Evolutionary conservation across 768 basidiomycete species (phyloP).

Genomic region (Mycena maculata): DNA sequence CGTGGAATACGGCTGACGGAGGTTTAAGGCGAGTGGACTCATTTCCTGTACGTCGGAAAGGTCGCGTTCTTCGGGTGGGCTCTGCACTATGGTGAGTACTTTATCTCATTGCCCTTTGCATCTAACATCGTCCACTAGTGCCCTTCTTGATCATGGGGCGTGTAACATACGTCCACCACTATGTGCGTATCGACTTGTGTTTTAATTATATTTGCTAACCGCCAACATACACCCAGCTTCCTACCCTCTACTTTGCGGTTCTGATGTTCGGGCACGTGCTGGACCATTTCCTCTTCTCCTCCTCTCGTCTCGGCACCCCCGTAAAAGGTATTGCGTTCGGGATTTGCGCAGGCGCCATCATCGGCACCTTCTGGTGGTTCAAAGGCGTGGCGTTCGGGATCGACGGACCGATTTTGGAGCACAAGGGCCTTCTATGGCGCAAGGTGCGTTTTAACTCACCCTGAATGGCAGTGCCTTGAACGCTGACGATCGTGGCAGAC

Average conservation of each 20-base stretch:
- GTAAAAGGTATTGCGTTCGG: conserved; percentile 83
- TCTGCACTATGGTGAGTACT: conserved; percentile 81
- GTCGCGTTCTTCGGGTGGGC: conserved; percentile 92
- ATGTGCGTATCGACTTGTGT: background rate
- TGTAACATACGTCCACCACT: conserved; percentile 96
- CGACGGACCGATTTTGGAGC: conserved; percentile 83
- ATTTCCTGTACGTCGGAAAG: conserved; percentile 93
- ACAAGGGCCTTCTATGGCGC: conserved; percentile 86
- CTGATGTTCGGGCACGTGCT: conserved; percentile 90
- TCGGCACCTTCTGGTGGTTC: conserved; percentile 95
- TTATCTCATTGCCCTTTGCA: background rate
- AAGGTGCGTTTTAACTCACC: conserved; percentile 51
- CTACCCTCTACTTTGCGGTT: conserved; percentile 95
- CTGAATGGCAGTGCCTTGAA: background rate
- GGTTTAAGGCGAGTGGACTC: conserved; percentile 82
- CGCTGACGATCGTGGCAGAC: conserved; percentile 6
- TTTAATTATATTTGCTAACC: background rate
- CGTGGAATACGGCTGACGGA: conserved; percentile 8
- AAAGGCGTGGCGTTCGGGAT: conserved; percentile 90
- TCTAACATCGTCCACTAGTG: conserved; percentile 57
- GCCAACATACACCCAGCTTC: conserved; percentile 73
- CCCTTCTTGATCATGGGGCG: conserved; percentile 99
- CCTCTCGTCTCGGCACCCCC: conserved; percentile 65
- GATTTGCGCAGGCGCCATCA: conserved; percentile 65
- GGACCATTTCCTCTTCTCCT: conserved; percentile 93